A percentile compares a stretch with the other conserved stretches of the same genome.
Conservation (phyloP, 2,329 filamentous ascomycete genomes). For the Lomentospora prolificans region DNA sequence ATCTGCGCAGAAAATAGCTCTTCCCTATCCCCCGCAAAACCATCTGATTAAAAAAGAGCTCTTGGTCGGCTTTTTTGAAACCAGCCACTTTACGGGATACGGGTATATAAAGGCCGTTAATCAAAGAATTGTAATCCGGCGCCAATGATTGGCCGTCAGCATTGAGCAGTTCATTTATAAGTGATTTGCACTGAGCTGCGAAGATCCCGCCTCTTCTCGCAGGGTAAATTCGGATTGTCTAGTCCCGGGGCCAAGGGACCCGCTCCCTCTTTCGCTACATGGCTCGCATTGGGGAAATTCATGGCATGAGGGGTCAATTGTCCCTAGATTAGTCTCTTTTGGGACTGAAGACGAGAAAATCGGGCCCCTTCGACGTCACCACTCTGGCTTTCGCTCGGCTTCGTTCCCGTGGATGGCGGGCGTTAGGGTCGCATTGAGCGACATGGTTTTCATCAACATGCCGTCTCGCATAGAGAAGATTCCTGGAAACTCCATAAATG, state of each 20-base stretch:
- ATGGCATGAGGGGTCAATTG: background rate
- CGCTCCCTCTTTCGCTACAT: background rate
- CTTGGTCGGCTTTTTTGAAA: background rate
- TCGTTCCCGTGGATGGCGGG: background rate
- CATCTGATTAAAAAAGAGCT: background rate
- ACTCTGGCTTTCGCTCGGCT: background rate
- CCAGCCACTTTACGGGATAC: background rate
- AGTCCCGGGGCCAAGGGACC: background rate
- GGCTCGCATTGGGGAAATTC: background rate
- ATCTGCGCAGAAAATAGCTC: background rate
- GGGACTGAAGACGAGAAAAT: background rate
- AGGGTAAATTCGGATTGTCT: background rate
- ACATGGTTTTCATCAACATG: background rate
- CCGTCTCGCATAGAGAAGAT: background rate
- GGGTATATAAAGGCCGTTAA: background rate
- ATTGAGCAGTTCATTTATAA: background rate
- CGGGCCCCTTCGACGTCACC: background rate
- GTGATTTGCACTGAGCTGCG: background rate
- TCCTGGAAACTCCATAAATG: background rate
- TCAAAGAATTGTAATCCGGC: background rate
- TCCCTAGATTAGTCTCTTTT: background rate
- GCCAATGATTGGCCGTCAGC: background rate
- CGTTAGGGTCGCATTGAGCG: background rate
- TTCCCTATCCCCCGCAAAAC: background rate
- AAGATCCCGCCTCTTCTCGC: background rate